Base-by-base conservation (phyloP, 371 early-diverging fungal species). In the Mucor sp. region DNA sequence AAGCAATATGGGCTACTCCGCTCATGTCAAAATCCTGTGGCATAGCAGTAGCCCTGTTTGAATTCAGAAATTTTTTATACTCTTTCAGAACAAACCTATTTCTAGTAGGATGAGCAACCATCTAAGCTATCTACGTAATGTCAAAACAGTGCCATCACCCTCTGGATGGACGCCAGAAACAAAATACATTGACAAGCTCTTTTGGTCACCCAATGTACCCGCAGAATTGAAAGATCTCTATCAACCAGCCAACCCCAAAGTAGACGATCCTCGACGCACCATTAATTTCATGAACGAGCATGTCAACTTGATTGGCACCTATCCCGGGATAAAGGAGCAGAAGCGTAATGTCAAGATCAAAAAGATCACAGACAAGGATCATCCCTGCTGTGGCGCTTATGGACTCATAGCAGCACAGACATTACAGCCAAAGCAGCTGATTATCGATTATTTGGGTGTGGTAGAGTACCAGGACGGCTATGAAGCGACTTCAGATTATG, bases 351-450 rank as follows among this genome's bases (percentile, higher is more conserved):
- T 81, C 59, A 81, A 81, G 66, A 84, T 84, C 41, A 76, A 74
- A 48, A 71, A 72, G 39, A 73, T 84, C 19, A 80, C 77, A 0
- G 83, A 84, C 30, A 66, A 74, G 21, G 61, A 37, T 0, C 85
- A 85, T 33, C 85, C 85, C 6, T 83, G 84, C 63, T 82, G 72
- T 68, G 83, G 83, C 41, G 79, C 80, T 0, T 82, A 80, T 67
- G 85, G 85, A 3, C 60, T 85, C 12, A 73, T 78, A 61, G 85
- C 85, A 8, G 81, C 81, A 1, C 81, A 80, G 23, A 82, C 76
- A 6, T 60, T 85, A 17, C 74, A 74, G 19, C 81, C 85, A n/a
- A 78, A 76, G 7, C 78, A 78, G 21, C 63, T 82, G 30, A 74
- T 85, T 25, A 58, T 85, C 15, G 82, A 85, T 63, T 85, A 85